Percentiles rank a stretch among this genome's conserved stretches.
Conservation (phyloP, 148 eudicot species). For the Heliosperma pusillum region DNA sequence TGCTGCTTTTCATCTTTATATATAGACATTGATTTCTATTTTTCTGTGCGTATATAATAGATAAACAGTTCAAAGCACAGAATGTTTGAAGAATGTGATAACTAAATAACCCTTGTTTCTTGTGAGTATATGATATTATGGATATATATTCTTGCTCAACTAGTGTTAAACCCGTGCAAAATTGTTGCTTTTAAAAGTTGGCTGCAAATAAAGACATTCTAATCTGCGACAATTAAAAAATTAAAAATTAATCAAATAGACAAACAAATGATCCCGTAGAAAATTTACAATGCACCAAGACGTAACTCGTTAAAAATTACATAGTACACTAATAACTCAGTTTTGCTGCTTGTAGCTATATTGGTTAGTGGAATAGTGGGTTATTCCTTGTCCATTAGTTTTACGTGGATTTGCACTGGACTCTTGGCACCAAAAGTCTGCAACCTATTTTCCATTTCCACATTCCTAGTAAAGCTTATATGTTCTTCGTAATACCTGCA, state of each 20-base stretch:
- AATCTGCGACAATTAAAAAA: too few species aligned
- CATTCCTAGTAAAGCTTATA: slow-evolving; percentile 12
- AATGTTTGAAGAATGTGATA: neutral
- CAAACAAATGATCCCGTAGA: too few species aligned
- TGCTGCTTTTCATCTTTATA: neutral
- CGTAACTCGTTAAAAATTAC: too few species aligned
- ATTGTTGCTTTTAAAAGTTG: neutral
- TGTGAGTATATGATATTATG: neutral
- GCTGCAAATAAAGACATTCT: neutral
- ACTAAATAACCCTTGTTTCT: neutral
- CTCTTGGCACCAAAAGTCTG: too few species aligned
- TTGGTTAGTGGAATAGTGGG: too few species aligned
- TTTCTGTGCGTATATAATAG: neutral
- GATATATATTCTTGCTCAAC: neutral
- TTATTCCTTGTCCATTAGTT: too few species aligned
- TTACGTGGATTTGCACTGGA: too few species aligned
- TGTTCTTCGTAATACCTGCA: slow-evolving; percentile 23
- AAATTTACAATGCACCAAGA: too few species aligned
- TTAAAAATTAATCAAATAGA: too few species aligned
- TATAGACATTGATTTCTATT: neutral
- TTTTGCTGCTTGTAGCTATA: too few species aligned
- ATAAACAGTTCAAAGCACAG: neutral
- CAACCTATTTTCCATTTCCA: neutral
- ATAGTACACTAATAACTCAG: too few species aligned
- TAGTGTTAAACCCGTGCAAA: too few species aligned